A percentile compares a stretch with the other conserved stretches of the same genome.
Evolutionary conservation across 352 stramenopile species (phyloP).

Genomic region (Pythium plurisporium): DNA sequence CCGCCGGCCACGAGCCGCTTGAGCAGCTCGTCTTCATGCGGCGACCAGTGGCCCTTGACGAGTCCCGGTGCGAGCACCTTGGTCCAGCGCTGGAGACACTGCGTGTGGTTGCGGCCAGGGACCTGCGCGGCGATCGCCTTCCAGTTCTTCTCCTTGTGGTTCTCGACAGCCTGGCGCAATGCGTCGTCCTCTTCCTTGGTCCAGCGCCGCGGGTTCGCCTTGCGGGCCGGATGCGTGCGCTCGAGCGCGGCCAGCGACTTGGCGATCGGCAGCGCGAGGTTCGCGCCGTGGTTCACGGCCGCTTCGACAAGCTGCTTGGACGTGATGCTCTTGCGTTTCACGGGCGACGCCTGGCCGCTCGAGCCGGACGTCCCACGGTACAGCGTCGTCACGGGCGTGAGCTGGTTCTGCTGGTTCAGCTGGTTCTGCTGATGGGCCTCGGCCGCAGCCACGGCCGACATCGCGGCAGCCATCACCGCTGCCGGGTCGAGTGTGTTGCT

Average conservation of each 20-base stretch:
- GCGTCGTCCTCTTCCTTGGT: conserved; percentile 88
- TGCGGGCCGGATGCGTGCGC: conserved; percentile 43
- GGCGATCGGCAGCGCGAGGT: conserved; percentile 24
- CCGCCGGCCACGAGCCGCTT: conserved; percentile 71
- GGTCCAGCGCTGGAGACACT: conserved; percentile 90
- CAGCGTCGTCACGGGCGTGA: conserved; percentile 24
- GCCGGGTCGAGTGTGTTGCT: neutral
- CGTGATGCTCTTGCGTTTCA: conserved; percentile 78
- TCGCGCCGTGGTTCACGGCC: conserved; percentile 9
- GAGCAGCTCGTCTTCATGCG: conserved; percentile 83
- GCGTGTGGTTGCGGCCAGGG: conserved; percentile 85
- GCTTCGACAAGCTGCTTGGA: conserved; percentile 61
- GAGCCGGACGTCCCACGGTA: conserved; percentile 18
- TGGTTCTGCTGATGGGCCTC: neutral
- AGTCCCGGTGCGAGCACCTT: conserved; percentile 87
- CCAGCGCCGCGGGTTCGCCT: conserved; percentile 80
- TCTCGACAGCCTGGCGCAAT: conserved; percentile 76
- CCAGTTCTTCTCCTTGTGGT: conserved; percentile 89
- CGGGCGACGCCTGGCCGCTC: conserved; percentile 39
- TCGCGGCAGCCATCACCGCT: neutral
- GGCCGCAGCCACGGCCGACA: neutral
- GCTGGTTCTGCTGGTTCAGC: neutral
- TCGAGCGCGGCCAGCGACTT: conserved; percentile 28
- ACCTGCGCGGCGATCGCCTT: conserved; percentile 89
- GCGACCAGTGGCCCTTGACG: conserved; percentile 90